phyloP scores from a whole-genome alignment of 2,329 filamentous ascomycete species.

The Epichloe glyceriae region DNA sequence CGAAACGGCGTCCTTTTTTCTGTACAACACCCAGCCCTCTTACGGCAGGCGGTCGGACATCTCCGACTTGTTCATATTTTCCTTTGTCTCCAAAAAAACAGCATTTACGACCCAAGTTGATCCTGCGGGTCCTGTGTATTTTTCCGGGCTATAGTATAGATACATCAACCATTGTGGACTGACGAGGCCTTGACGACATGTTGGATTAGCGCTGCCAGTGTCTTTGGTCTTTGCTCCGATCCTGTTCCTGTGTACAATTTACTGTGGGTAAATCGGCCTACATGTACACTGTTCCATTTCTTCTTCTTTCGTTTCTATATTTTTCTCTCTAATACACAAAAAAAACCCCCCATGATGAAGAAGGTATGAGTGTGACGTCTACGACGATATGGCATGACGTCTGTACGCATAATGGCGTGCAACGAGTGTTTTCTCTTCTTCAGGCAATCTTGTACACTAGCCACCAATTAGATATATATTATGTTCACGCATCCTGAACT shows the following conservation, averaged over 20 bases:
- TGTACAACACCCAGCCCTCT: not conserved
- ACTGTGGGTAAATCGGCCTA: not conserved
- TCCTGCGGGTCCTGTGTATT: not conserved
- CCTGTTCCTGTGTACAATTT: not conserved
- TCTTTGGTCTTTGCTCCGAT: too few relatives aligned
- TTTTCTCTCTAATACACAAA: not conserved
- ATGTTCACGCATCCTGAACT: not conserved
- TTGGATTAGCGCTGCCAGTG: not conserved
- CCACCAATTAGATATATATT: not conserved
- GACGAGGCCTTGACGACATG: not conserved
- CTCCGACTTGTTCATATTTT: not conserved
- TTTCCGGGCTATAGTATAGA: not conserved
- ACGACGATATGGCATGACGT: constrained; percentile 2
- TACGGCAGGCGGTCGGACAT: not conserved
- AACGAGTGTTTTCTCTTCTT: not conserved
- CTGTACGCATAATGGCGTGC: constrained; percentile 1
- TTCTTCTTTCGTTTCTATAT: not conserved
- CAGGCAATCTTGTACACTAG: not conserved
- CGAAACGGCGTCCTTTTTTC: not conserved
- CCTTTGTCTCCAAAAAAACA: not conserved
- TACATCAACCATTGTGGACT: not conserved
- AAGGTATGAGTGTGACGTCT: constrained; percentile 1
- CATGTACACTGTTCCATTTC: not conserved
- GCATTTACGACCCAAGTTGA: not conserved
- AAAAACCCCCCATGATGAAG: not conserved